phyloP scores from a whole-genome alignment of 306 rosid genomes.

The Dalbergia oliveri region DNA sequence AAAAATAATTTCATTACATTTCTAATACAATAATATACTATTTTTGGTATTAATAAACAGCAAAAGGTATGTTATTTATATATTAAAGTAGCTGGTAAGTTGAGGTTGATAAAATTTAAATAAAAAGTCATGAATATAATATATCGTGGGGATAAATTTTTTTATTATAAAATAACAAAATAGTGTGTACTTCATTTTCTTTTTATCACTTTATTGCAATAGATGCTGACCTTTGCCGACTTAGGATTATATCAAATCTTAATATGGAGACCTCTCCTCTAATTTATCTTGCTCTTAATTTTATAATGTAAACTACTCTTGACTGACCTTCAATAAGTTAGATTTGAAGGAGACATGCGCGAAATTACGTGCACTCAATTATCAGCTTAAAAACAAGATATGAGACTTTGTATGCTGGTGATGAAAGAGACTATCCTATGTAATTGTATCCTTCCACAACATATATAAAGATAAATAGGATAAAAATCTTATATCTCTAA shows the following conservation, averaged over 20 bases:
- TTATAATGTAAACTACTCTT: neutral
- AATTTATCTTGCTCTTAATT: neutral
- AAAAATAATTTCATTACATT: too few relatives aligned
- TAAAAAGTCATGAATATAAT: too few relatives aligned
- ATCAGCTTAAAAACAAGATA: conserved; percentile 30
- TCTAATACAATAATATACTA: too few relatives aligned
- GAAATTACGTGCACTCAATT: conserved; percentile 56
- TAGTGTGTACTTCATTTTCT: neutral
- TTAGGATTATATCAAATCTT: conserved; percentile 18
- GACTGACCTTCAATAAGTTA: conserved; percentile 36
- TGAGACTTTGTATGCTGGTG: conserved; percentile 40
- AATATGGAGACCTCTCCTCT: neutral
- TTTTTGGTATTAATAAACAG: too few relatives aligned
- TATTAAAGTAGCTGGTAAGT: too few relatives aligned
- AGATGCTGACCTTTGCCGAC: conserved; percentile 19
- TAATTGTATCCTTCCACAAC: neutral
- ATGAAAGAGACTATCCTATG: conserved; percentile 6
- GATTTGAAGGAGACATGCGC: conserved; percentile 38
- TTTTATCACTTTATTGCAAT: neutral
- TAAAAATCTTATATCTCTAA: neutral
- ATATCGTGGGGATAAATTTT: too few relatives aligned
- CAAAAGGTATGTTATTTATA: too few relatives aligned
- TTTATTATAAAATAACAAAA: too few relatives aligned
- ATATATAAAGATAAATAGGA: neutral
- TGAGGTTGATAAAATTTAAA: too few relatives aligned